These are phyloP conservation scores for Trichoderma guizhouense DNA, from an alignment of 2,329 filamentous ascomycete species.

Conservation along the genomic window DNA sequence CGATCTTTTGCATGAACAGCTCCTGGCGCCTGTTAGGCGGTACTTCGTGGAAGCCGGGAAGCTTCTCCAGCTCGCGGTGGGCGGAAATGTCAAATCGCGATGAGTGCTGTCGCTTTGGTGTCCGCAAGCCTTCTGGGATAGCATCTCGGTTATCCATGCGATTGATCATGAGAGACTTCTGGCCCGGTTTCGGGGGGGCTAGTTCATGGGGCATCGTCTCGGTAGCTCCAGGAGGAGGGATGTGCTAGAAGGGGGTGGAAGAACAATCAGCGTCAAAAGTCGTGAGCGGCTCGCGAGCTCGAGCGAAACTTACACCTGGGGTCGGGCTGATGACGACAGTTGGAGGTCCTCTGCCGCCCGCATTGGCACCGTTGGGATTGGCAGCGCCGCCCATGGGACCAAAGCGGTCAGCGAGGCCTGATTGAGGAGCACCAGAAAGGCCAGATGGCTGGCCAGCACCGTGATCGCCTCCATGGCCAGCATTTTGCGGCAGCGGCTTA, in stretches of 20 bases:
- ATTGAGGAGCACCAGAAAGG: slow-evolving; percentile 36
- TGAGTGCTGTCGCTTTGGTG: slow-evolving; percentile 93
- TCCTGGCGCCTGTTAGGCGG: slow-evolving; percentile 92
- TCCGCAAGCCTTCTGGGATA: slow-evolving; percentile 89
- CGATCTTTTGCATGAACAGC: slow-evolving; percentile 99
- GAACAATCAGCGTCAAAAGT: slow-evolving; percentile 2
- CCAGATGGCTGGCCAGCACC: slow-evolving; percentile 40
- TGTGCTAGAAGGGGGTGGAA: slow-evolving; percentile 55
- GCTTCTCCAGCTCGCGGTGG: slow-evolving; percentile 92
- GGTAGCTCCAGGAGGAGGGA: slow-evolving; percentile 85
- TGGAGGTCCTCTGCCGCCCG: slow-evolving; percentile 58
- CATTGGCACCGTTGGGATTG: slow-evolving; percentile 36
- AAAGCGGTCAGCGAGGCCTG: slow-evolving; percentile 42
- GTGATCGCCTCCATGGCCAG: slow-evolving; percentile 44
- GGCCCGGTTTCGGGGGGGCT: slow-evolving; percentile 84
- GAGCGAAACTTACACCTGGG: slow-evolving; percentile 65
- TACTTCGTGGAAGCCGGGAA: slow-evolving; percentile 96
- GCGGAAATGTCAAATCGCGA: slow-evolving; percentile 97
- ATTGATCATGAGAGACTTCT: slow-evolving; percentile 85
- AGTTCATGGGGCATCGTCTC: slow-evolving; percentile 99
- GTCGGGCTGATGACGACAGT: slow-evolving; percentile 95
- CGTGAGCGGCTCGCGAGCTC: background rate
- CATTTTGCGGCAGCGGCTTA: slow-evolving; percentile 68
- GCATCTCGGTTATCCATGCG: slow-evolving; percentile 89
- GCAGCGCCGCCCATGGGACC: slow-evolving; percentile 33